Base-by-base conservation (phyloP, 805 yeast genomes). In the Zygosaccharomyces kombuchaensis region DNA sequence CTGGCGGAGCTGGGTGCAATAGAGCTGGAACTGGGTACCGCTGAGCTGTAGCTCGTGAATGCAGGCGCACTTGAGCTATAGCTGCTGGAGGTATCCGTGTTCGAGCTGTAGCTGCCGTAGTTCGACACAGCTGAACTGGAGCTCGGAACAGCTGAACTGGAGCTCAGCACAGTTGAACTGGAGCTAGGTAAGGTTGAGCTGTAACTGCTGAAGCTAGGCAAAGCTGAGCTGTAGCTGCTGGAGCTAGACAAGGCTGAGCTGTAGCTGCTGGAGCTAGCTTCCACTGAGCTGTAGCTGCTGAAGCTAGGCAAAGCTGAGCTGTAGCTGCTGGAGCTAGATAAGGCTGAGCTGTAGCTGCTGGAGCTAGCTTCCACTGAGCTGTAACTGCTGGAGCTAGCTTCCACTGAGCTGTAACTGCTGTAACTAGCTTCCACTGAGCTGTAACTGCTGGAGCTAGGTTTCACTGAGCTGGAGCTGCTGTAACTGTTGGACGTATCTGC, bases 401-500 rank as follows among this genome's bases (percentile, higher is more conserved):
- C 10, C 9, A 43, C 16, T 9, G 44, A 23, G 26, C 41, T 46
- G 10, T n/a, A 12, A 4, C 19, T 19, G 40, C 32, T 14, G 40
- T 25, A 17, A 2, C 31, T 10, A 4, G 40, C 6, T 2, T 4
- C 12, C 22, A 22, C 30, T 14, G 29, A 22, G n/a, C 34, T 26
- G 27, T 35, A 17, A n/a, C 46, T 26, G 21, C 21, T 19, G 21
- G 21, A 19, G 21, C n/a, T n/a, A n/a, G n/a, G n/a, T n/a, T n/a
- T n/a, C n/a, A n/a, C 38, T 31, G 29, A 22, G 19, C 36, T 30
- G 19, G 34, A 17, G 23, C 12, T 40, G 46, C 34, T 21, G 40
- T 4, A 25, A 41, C 9, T 16, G 36, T 21, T 19, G 21, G 21
- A 19, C 5, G 21, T 5, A 14, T 2, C 14, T 6, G n/a, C 27